A percentile compares a stretch with the other conserved stretches of the same genome.
These are phyloP conservation scores for Clavispora phyllophila DNA, from an alignment of 805 yeast species.

Conservation along the genomic window DNA sequence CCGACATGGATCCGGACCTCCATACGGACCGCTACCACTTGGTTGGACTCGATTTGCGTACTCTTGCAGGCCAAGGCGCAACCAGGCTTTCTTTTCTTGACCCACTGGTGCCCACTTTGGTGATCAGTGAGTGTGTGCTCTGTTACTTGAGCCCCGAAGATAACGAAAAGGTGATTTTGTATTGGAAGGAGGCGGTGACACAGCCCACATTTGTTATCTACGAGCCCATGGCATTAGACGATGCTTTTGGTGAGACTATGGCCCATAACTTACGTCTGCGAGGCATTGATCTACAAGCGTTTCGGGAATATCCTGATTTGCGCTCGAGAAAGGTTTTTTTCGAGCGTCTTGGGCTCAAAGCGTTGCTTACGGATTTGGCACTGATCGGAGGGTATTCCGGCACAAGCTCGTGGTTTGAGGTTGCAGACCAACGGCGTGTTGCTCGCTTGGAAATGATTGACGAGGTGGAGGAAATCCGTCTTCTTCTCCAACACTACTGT, in stretches of 20 bases:
- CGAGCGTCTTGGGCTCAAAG: slow-evolving; percentile 21
- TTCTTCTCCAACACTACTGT: slow-evolving; percentile 61
- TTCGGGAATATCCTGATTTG: slow-evolving; percentile 47
- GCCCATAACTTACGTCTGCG: slow-evolving; percentile 50
- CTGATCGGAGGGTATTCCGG: slow-evolving; percentile 30
- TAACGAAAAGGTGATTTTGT: slow-evolving; percentile 40
- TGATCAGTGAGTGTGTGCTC: slow-evolving; percentile 71
- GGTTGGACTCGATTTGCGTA: slow-evolving; percentile 51
- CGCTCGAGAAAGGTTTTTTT: slow-evolving; percentile 22
- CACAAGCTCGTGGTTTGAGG: slow-evolving; percentile 39
- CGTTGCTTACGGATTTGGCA: slow-evolving; percentile 44
- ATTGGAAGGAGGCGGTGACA: slow-evolving; percentile 31
- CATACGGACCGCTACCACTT: slow-evolving; percentile 45
- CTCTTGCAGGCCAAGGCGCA: slow-evolving; percentile 12
- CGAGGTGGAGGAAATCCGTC: slow-evolving; percentile 65
- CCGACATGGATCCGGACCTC: slow-evolving; percentile 21
- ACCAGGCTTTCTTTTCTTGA: slow-evolving; percentile 22
- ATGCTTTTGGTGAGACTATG: slow-evolving; percentile 68
- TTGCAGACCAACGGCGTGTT: slow-evolving; percentile 40
- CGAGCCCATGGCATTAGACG: slow-evolving; percentile 65
- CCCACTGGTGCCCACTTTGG: slow-evolving; percentile 46
- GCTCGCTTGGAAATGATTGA: slow-evolving; percentile 60
- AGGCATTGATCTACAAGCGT: slow-evolving; percentile 58
- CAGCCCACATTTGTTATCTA: slow-evolving; percentile 44
- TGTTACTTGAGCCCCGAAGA: slow-evolving; percentile 59